Percentiles rank a stretch among this genome's conserved stretches.
Evolutionary conservation across 2,329 filamentous ascomycete genomes (phyloP).

Genomic region (Herpotrichia juniperi): DNA sequence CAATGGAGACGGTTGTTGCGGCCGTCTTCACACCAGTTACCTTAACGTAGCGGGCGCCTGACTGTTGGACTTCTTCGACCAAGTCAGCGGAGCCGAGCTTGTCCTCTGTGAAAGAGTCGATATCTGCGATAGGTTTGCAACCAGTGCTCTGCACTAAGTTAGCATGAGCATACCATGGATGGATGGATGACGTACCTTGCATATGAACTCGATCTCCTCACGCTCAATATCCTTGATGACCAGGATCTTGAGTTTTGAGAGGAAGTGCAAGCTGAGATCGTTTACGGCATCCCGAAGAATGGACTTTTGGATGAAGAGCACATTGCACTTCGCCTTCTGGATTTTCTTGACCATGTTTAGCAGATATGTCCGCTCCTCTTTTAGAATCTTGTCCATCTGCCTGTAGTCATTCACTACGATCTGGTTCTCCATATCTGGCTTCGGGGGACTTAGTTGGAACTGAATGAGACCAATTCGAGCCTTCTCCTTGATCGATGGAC

Average conservation of each 20-base stretch:
- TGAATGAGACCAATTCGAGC: constrained; percentile 96
- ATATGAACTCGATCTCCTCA: constrained; percentile 98
- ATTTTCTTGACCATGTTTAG: constrained; percentile 99
- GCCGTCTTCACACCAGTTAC: constrained; percentile 87
- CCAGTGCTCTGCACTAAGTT: constrained; percentile 70
- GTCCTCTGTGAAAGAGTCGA: constrained; percentile 98
- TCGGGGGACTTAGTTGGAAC: constrained; percentile 97
- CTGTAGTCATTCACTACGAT: constrained; percentile 99
- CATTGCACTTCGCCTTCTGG: constrained; percentile 99
- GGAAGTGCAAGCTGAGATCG: constrained; percentile 94
- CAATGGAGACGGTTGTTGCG: constrained; percentile 87
- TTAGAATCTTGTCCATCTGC: constrained; percentile 99
- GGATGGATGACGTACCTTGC: constrained; percentile 64
- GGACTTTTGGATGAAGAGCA: constrained; percentile 97
- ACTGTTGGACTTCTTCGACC: constrained; percentile 87
- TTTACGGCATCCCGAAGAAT: constrained; percentile 98
- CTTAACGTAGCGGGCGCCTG: constrained; percentile 91
- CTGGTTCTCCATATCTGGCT: constrained; percentile 99
- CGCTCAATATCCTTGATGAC: constrained; percentile 98
- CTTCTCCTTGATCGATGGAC: constrained; percentile 94
- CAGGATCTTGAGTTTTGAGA: constrained; percentile 94
- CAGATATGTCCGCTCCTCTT: constrained; percentile 97
- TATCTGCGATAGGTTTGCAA: constrained; percentile 98
- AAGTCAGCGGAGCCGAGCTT: constrained; percentile 94
- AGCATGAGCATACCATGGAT: constrained; percentile 3